Evolutionary conservation across 352 stramenopile genomes (phyloP).

Genomic region (Globisporangium canariense): DNA sequence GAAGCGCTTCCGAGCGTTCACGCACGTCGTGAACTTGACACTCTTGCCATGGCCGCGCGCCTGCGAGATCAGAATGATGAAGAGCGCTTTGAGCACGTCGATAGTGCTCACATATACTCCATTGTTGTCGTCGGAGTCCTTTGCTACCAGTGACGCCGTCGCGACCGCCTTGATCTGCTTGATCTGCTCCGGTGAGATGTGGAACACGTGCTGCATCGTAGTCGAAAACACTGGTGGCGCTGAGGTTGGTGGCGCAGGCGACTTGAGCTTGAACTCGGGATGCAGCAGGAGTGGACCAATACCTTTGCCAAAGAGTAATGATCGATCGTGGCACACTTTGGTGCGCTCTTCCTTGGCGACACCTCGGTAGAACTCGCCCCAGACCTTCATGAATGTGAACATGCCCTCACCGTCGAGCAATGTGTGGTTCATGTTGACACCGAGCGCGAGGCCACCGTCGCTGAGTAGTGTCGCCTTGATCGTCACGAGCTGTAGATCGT

Average conservation of each 20-base stretch:
- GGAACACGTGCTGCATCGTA: slow-evolving; percentile 44
- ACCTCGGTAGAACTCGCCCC: slow-evolving; percentile 47
- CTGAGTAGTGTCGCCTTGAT: slow-evolving; percentile 40
- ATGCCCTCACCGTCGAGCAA: slow-evolving; percentile 47
- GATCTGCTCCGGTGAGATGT: slow-evolving; percentile 40
- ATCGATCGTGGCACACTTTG: slow-evolving; percentile 36
- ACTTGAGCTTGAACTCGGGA: slow-evolving; percentile 38
- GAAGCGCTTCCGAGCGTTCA: slow-evolving; percentile 46
- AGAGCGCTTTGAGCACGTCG: slow-evolving; percentile 47
- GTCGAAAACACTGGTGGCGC: slow-evolving; percentile 11
- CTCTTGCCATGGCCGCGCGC: slow-evolving; percentile 38
- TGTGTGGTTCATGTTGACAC: slow-evolving; percentile 37
- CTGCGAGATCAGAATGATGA: slow-evolving; percentile 43
- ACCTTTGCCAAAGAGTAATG: slow-evolving; percentile 28
- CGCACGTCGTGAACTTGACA: slow-evolving; percentile 41
- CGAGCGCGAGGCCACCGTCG: slow-evolving; percentile 48
- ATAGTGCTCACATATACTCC: slow-evolving; percentile 45
- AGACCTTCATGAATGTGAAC: slow-evolving; percentile 62
- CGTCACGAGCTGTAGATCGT: slow-evolving; percentile 24
- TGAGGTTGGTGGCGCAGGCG: background rate
- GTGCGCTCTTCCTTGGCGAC: slow-evolving; percentile 26
- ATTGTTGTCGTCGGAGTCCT: background rate
- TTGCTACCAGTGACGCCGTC: background rate
- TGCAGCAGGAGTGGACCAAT: slow-evolving; percentile 24
- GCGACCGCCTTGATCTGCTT: slow-evolving; percentile 37